A percentile compares a stretch with the other conserved stretches of the same genome.
phyloP scores from a whole-genome alignment of 495 filamentous ascomycete species.

The Oidiodendron maius region DNA sequence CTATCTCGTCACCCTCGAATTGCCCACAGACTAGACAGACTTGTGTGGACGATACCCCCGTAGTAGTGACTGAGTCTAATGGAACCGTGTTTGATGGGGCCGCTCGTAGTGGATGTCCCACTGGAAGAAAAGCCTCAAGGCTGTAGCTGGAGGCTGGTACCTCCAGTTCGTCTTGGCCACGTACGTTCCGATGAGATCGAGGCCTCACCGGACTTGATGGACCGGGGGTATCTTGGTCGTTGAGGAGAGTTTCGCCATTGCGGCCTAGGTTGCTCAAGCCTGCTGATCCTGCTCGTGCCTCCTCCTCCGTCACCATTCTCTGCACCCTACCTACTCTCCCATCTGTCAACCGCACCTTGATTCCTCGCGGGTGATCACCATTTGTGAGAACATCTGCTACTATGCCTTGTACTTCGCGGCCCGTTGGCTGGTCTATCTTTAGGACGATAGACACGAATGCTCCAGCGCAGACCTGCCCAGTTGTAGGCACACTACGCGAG shows the following conservation, averaged over 20 bases:
- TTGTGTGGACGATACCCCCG: constrained; percentile 17
- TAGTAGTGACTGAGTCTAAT: background rate
- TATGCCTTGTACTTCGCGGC: constrained; percentile 55
- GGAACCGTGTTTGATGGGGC: background rate
- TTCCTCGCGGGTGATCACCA: constrained; percentile 66
- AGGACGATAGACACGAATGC: constrained; percentile 61
- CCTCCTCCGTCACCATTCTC: constrained; percentile 32
- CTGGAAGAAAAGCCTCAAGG: background rate
- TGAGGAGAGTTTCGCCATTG: constrained; percentile 12
- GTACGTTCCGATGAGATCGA: constrained; percentile 12
- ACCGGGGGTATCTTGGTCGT: background rate
- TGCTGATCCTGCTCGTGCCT: constrained; percentile 14
- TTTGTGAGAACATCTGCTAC: constrained; percentile 59
- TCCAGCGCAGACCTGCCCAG: constrained; percentile 45
- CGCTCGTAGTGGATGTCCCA: background rate
- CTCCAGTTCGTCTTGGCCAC: constrained; percentile 6
- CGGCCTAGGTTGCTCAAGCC: constrained; percentile 15
- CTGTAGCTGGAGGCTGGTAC: constrained; percentile 6
- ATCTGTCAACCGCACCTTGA: constrained; percentile 66
- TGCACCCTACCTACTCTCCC: constrained; percentile 67
- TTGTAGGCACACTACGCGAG: constrained; percentile 36
- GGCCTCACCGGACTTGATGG: background rate
- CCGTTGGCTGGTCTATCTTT: constrained; percentile 66
- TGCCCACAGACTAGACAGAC: constrained; percentile 53
- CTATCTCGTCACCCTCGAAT: constrained; percentile 54